Evolutionary conservation across 805 yeast species (phyloP).

Genomic region (Lipomyces oligophaga): DNA sequence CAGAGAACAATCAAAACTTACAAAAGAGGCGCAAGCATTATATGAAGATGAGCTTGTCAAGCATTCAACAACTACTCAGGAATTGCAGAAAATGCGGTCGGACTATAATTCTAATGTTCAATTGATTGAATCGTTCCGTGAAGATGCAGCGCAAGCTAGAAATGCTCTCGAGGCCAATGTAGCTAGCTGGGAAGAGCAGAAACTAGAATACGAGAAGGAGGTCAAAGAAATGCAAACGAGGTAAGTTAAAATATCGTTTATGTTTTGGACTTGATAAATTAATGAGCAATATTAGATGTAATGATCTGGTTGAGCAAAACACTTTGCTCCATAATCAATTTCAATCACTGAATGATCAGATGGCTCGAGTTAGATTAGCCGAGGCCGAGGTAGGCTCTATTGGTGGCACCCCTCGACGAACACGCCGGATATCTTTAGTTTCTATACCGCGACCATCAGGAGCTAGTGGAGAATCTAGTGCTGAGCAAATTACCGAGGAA

Average conservation of each 20-base stretch:
- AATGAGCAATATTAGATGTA: constrained; percentile 32
- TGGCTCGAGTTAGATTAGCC: constrained; percentile 13
- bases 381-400: neutral
- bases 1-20: constrained; percentile 46
- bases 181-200: constrained; percentile 48
- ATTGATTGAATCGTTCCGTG: constrained; percentile 31
- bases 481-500: neutral
- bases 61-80: constrained; percentile 50
- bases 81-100: constrained; percentile 41
- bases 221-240: constrained; percentile 46
- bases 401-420: neutral
- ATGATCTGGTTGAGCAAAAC: constrained; percentile 65
- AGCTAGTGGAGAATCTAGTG: constrained; percentile 3
- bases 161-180: constrained; percentile 40
- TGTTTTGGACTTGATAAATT: neutral
- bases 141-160: constrained; percentile 37
- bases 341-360: constrained; percentile 40
- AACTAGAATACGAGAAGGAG: constrained; percentile 45
- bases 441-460: constrained; percentile 4
- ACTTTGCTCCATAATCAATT: constrained; percentile 64
- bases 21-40: constrained; percentile 49
- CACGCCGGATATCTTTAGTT: neutral
- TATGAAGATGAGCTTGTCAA: constrained; percentile 54
- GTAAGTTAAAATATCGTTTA: constrained; percentile 1
- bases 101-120: constrained; percentile 37